Evolutionary conservation across 306 rosid species (phyloP).

Genomic region (Vachellia pachyceras): DNA sequence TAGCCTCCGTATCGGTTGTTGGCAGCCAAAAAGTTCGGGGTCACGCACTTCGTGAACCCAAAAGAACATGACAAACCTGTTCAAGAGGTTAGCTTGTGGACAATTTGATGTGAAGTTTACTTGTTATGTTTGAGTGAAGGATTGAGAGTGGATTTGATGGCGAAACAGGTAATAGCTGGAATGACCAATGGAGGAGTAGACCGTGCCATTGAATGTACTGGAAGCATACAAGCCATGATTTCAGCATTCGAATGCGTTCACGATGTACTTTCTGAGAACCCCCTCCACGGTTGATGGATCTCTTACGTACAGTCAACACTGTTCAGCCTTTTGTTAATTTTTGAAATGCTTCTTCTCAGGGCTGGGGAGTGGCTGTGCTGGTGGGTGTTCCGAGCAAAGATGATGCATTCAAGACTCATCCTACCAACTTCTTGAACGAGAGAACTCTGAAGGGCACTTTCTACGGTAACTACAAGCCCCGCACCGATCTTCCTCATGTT

Average conservation of each 20-base stretch:
- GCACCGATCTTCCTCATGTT: slow-evolving; percentile 52
- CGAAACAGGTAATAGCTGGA: slow-evolving; percentile 70
- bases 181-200: slow-evolving; percentile 94
- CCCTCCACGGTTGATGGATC: not conserved
- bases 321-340: not conserved
- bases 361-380: slow-evolving; percentile 95
- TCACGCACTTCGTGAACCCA: slow-evolving; percentile 87
- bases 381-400: slow-evolving; percentile 92
- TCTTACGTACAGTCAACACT: not conserved
- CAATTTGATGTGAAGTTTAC: not conserved
- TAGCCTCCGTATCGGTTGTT: slow-evolving; percentile 11
- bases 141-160: slow-evolving; percentile 29
- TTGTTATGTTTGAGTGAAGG: not conserved
- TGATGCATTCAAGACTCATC: slow-evolving; percentile 80
- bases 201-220: slow-evolving; percentile 87
- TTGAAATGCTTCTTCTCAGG: slow-evolving; percentile 47
- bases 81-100: slow-evolving; percentile 59
- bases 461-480: slow-evolving; percentile 63
- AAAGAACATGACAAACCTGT: slow-evolving; percentile 84
- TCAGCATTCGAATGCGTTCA: slow-evolving; percentile 96
- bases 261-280: slow-evolving; percentile 53
- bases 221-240: slow-evolving; percentile 87
- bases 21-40: slow-evolving; percentile 89
- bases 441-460: slow-evolving; percentile 62
- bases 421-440: slow-evolving; percentile 45